phyloP scores from a whole-genome alignment of 805 yeast genomes.

The Saccharomyces paradoxus region DNA sequence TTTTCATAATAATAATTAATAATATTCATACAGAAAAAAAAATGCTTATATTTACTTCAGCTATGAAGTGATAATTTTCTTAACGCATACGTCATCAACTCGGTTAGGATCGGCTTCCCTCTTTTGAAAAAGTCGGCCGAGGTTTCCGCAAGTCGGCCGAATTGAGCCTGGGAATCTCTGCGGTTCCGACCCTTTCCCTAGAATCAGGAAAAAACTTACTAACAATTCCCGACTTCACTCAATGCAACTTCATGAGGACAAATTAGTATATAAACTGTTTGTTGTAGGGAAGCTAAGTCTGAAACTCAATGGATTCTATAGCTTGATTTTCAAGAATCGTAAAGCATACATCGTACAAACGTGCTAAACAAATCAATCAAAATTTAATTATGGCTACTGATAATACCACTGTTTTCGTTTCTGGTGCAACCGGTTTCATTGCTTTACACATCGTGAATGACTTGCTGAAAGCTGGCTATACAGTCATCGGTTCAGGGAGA shows the following conservation, averaged over 20 bases:
- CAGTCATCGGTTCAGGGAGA: conserved; percentile 46
- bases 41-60: no score
- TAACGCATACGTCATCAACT: no score
- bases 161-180: background rate
- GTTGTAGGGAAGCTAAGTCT: background rate
- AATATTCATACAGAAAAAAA: background rate
- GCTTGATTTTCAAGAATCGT: background rate
- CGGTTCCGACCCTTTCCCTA: background rate
- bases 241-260: background rate
- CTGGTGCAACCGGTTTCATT: conserved; percentile 47
- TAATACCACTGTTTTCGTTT: conserved; percentile 33
- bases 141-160: background rate
- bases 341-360: background rate
- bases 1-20: no score
- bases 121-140: no score
- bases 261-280: background rate
- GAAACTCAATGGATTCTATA: background rate
- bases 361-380: background rate
- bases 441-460: conserved; percentile 40
- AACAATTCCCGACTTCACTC: background rate
- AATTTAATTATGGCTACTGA: background rate
- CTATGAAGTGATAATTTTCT: no score
- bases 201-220: background rate
- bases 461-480: conserved; percentile 34
- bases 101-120: no score